Evolutionary conservation across 768 basidiomycete genomes (phyloP).

Genomic region (Tricholoma hemisulphureum): DNA sequence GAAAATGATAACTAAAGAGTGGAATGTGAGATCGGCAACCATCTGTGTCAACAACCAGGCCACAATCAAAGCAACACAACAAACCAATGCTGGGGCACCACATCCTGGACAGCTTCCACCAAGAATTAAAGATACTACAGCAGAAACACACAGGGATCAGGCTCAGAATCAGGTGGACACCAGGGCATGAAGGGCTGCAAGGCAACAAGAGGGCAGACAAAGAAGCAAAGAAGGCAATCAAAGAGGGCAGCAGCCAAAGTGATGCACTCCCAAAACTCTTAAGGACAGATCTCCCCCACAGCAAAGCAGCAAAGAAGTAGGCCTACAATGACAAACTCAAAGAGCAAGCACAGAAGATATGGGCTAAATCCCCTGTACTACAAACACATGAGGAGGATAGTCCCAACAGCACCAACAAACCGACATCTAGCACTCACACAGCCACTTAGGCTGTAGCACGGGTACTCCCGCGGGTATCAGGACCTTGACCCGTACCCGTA

Average conservation of each 20-base stretch:
- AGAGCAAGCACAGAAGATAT: neutral
- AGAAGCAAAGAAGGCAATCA: conserved; percentile 16
- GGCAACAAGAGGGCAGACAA: conserved; percentile 15
- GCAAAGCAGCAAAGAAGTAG: conserved; percentile 6
- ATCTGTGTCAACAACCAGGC: conserved; percentile 13
- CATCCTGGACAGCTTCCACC: conserved; percentile 1
- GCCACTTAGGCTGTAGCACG: too few species aligned
- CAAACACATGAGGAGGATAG: neutral
- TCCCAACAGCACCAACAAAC: conserved; percentile 12
- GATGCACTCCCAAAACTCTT: neutral
- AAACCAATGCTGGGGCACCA: conserved; percentile 3
- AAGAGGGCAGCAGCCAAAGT: neutral
- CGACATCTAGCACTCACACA: conserved; percentile 14
- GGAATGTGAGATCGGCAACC: neutral
- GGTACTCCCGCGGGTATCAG: too few species aligned
- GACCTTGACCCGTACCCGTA: too few species aligned
- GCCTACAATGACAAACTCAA: neutral
- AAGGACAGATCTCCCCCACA: neutral
- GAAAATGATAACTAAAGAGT: conserved; percentile 5
- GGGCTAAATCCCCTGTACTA: neutral
- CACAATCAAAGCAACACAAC: conserved; percentile 3
- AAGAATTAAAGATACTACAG: neutral
- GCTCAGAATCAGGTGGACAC: conserved; percentile 9
- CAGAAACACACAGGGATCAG: neutral
- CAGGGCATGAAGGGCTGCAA: conserved; percentile 8